Base-by-base conservation (phyloP, 2,329 filamentous ascomycete genomes). In the Colletotrichum graminicola region DNA sequence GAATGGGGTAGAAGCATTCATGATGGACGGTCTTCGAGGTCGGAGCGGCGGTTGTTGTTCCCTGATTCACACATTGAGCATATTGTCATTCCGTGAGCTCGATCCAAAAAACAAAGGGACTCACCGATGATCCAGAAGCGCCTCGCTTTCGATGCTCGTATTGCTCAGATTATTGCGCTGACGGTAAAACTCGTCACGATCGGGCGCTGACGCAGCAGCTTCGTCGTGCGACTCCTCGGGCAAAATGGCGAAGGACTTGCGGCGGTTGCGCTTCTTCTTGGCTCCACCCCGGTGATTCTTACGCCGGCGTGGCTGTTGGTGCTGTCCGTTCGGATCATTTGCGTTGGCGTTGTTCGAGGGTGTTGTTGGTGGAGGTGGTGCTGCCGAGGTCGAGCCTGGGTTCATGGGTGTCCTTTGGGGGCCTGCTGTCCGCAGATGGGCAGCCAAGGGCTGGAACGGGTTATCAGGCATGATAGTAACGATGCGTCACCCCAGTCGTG, bases 61-160 rank as follows among this genome's bases (percentile, higher is more conserved):
- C 76, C 89, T 90, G 71, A 56, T 73, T 26, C 11, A n/a, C 54
- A 36, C 43, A 16, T 47, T 73, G 71, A 74, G 74, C 49, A 54
- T 32, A 11, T 47, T 43, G 21, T 3, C 2, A 12, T 14, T 32
- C n/a, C 14, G 7, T 51, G 36, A 26, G 26, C 26, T 29, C 41
- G 23, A 62, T 76, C 23, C 67, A 67, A 62, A 67, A 61, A 68
- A 75, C 73, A 62, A 74, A 34, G 23, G 14, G 59, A 74, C 83
- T 73, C 82, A 93, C 90, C 94, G 89, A 81, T 98, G 95, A 81
- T 98, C 95, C 23, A 98, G 84, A 75, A 98, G 84, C 10, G 90
- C 91, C 78, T 97, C 92, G 80, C 94, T 98, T 75, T 98, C 95
- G 74, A 98, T 84, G 80, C 95, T 98, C 0, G 93, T 94, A 76